Percentiles rank a stretch among this genome's conserved stretches.
Evolutionary conservation across 257 asterid genomes (phyloP).

Genomic region (Lycium ferocissimum): DNA sequence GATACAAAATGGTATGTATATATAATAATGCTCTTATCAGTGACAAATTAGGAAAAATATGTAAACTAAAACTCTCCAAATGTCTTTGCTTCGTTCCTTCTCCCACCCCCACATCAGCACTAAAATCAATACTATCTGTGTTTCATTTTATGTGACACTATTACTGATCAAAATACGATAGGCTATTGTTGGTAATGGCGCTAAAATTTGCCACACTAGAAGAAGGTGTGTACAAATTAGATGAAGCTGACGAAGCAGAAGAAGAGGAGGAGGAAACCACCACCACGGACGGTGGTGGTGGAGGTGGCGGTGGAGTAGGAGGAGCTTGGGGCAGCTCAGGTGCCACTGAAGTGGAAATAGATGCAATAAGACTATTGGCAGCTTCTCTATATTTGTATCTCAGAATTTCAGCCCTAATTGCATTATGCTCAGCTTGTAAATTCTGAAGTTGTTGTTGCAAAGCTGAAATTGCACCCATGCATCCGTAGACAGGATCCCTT

Average conservation of each 20-base stretch:
- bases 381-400: conserved; percentile 82
- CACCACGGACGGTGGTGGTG: conserved; percentile 46
- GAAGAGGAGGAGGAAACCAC: conserved; percentile 42
- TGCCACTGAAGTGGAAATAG: conserved; percentile 56
- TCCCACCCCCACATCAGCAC: background rate
- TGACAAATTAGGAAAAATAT: background rate
- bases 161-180: conserved; percentile 63
- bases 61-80: background rate
- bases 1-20: background rate
- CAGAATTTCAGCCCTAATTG: conserved; percentile 71
- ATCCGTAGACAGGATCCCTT: conserved; percentile 88
- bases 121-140: background rate
- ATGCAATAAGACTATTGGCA: conserved; percentile 60
- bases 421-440: conserved; percentile 75
- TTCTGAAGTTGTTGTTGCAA: conserved; percentile 79
- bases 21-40: background rate
- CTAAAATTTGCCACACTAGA: conserved; percentile 58
- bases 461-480: conserved; percentile 95
- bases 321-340: conserved; percentile 72
- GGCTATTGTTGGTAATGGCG: conserved; percentile 57
- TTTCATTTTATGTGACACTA: background rate
- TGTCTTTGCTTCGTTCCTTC: background rate
- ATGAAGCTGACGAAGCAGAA: conserved; percentile 54
- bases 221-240: conserved; percentile 60
- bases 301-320: conserved; percentile 63